Evolutionary conservation across 1,284 basidiomycete species (phyloP), one percentile per base, ranked within the genome.

Genomic region (Cutaneotrichosporon cutaneum): DNA sequence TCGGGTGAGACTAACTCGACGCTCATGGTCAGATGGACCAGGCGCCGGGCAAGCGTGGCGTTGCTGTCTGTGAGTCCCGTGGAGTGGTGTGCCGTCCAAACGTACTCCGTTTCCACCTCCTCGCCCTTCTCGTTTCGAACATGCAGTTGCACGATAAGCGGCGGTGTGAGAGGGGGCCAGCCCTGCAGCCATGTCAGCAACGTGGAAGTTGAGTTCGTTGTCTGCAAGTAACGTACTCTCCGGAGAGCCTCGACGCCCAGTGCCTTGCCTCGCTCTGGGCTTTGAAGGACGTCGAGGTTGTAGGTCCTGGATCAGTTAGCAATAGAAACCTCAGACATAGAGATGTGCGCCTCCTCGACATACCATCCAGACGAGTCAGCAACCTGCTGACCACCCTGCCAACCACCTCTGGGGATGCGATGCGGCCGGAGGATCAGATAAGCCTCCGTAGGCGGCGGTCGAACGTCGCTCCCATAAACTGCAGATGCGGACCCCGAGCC

Each of bases 1-100:
- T 66, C 61, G 1, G 64, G 64, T 3, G 61, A 58, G 2, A 66
- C 61, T 5, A 66, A 54, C 22, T 66, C 64, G 26, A 66, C 64
- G 42, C 62, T 61, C 64, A 66, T 66, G 16, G 64, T 63, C 5
- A 66, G 51, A 39, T 66, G 64, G 1, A 66, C 64, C 1, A 66
- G 61, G 5, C 64, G 56, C 2, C 64, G 56, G 11, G 64, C 64
- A 1, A 66, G 61, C 2, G 64, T 53, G 7, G 64, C 54, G 35
- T 66, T 66, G 50, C 64, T 66, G 51, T 6, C 10, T 3, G 55
- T 63, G 22, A 63, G 48, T 22, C 1, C 10, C n/a, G 18, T n/a
- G 13, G n/a, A 22, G 8, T 14, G 26, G 26, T 14, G 4, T 27
- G 13, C 4, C 13, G 26, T 1, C 16, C 10, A 13, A 42, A 55